Percentiles rank a stretch among this genome's conserved stretches.
phyloP scores from a whole-genome alignment of 306 rosid species.

The Glycyrrhiza uralensis region DNA sequence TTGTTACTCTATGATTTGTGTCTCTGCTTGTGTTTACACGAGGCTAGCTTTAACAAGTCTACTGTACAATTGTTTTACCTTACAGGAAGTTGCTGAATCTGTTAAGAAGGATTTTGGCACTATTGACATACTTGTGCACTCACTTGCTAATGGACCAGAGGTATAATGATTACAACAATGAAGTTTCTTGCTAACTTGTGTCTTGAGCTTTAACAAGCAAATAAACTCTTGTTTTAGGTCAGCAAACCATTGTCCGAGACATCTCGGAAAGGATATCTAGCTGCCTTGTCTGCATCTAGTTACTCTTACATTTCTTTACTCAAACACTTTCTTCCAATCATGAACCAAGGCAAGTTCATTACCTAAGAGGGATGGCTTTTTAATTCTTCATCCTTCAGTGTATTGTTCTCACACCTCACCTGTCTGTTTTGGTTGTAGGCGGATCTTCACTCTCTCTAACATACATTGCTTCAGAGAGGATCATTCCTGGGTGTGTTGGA shows the following conservation, averaged over 20 bases:
- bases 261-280: conserved; percentile 92
- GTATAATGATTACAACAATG: conserved; percentile 31
- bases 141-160: conserved; percentile 99
- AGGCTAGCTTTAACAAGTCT: neutral
- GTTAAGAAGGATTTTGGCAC: conserved; percentile 90
- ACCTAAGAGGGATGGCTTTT: neutral
- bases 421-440: conserved; percentile 43
- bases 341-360: conserved; percentile 64
- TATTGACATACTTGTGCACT: conserved; percentile 95
- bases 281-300: conserved; percentile 95
- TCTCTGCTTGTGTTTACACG: neutral
- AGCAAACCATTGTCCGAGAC: conserved; percentile 90
- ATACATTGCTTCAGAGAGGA: conserved; percentile 92
- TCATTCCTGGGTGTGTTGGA: conserved; percentile 81
- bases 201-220: neutral
- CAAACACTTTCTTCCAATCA: conserved; percentile 84
- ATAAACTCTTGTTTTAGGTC: conserved; percentile 50
- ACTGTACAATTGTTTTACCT: conserved; percentile 9
- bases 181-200: neutral
- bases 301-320: conserved; percentile 89
- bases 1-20: neutral
- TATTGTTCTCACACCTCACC: neutral
- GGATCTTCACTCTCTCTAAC: conserved; percentile 94
- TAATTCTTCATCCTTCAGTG: neutral
- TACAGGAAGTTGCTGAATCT: conserved; percentile 87